Conservation (phyloP, 2,329 filamentous ascomycete genomes). For the Paecilomyces fulvus region DNA sequence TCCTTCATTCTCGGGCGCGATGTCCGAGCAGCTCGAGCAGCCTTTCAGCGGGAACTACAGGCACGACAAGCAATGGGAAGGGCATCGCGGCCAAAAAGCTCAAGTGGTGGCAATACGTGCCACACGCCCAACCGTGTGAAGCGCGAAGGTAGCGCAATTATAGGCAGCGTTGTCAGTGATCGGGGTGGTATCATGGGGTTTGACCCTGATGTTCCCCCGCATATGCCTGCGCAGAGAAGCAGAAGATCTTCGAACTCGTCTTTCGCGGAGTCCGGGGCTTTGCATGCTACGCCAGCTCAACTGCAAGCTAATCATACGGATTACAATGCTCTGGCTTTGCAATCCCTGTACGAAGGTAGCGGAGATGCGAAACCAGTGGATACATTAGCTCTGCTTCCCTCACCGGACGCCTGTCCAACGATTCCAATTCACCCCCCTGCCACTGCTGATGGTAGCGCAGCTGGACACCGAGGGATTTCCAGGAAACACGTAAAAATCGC, state of each 20-base stretch:
- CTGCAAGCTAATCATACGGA: slow-evolving; percentile 31
- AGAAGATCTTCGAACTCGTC: slow-evolving; percentile 46
- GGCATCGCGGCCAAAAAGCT: slow-evolving; percentile 37
- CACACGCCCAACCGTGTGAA: slow-evolving; percentile 38
- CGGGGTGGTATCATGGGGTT: slow-evolving; percentile 47
- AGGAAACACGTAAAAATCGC: slow-evolving; percentile 53
- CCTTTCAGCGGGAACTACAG: slow-evolving; percentile 37
- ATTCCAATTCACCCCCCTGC: slow-evolving; percentile 53
- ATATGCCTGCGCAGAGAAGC: slow-evolving; percentile 32
- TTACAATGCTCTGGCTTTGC: slow-evolving; percentile 40
- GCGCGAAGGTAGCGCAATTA: slow-evolving; percentile 35
- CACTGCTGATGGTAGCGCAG: slow-evolving; percentile 36
- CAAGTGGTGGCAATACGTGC: slow-evolving; percentile 36
- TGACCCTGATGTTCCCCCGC: slow-evolving; percentile 34
- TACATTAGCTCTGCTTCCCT: slow-evolving; percentile 40
- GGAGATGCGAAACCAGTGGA: slow-evolving; percentile 36
- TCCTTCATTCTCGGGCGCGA: slow-evolving; percentile 56
- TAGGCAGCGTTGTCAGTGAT: slow-evolving; percentile 47
- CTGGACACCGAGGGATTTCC: slow-evolving; percentile 51
- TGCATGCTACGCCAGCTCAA: slow-evolving; percentile 30
- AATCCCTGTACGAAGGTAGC: slow-evolving; percentile 30
- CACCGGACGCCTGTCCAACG: slow-evolving; percentile 46
- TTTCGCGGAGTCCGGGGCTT: slow-evolving; percentile 27
- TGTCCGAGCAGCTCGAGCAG: slow-evolving; percentile 42
- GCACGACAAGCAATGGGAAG: slow-evolving; percentile 30